Conservation (phyloP, 2,329 filamentous ascomycete genomes). For the Elsinoe ampelina region DNA sequence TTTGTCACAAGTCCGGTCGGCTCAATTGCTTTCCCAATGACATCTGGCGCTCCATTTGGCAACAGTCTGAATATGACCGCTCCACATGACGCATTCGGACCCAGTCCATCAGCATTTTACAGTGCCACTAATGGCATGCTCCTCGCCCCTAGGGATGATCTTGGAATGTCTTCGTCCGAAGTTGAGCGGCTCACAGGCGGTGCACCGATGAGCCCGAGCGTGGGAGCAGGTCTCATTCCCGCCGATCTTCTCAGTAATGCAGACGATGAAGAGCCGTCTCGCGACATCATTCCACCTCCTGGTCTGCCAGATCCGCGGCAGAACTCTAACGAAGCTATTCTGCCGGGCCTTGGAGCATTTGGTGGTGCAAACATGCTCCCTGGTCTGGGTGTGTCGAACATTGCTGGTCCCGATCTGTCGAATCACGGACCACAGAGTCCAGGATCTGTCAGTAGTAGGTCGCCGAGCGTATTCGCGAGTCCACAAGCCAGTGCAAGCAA, state of each 20-base stretch:
- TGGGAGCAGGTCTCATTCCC: slow-evolving; percentile 58
- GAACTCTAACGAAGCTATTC: slow-evolving; percentile 16
- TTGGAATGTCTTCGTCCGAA: slow-evolving; percentile 52
- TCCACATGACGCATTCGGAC: slow-evolving; percentile 38
- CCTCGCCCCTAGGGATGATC: slow-evolving; percentile 33
- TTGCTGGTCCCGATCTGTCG: slow-evolving; percentile 15
- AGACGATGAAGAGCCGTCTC: slow-evolving; percentile 19
- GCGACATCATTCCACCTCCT: slow-evolving; percentile 14
- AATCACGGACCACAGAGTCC: slow-evolving; percentile 34
- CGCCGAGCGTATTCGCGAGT: slow-evolving; percentile 39
- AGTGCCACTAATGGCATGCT: slow-evolving; percentile 56
- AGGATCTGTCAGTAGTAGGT: slow-evolving; percentile 33
- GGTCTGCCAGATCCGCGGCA: slow-evolving; percentile 20
- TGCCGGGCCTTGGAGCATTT: slow-evolving; percentile 28
- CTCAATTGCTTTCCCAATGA: slow-evolving; percentile 32
- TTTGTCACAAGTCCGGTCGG: slow-evolving; percentile 21
- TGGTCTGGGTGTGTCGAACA: slow-evolving; percentile 18
- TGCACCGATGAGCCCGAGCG: slow-evolving; percentile 68
- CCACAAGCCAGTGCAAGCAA: slow-evolving; percentile 39
- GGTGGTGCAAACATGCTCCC: slow-evolving; percentile 35
- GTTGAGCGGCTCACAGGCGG: slow-evolving; percentile 51
- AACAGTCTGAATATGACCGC: slow-evolving; percentile 40
- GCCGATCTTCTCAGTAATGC: slow-evolving; percentile 46
- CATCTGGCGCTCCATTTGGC: slow-evolving; percentile 38
- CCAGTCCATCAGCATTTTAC: slow-evolving; percentile 41